Percentiles rank a stretch among this genome's conserved stretches.
phyloP scores from a whole-genome alignment of 2,329 filamentous ascomycete genomes.

The Penicillium vulpinum region DNA sequence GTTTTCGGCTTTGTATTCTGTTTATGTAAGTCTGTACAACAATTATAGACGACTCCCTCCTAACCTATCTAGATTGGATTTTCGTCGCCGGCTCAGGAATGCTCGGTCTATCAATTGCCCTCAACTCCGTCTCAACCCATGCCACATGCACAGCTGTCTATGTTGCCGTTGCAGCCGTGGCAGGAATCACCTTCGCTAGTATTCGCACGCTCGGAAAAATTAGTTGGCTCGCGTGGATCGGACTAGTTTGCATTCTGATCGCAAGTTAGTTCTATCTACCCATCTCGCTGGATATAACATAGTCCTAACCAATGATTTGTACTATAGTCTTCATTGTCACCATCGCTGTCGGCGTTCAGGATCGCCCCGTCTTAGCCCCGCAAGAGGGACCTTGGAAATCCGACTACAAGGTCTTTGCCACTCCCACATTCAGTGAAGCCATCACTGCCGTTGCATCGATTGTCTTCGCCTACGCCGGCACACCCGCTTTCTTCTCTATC shows the following conservation, averaged over 20 bases:
- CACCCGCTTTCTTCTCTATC: conserved; percentile 34
- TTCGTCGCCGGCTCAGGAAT: conserved; percentile 46
- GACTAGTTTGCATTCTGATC: conserved; percentile 15
- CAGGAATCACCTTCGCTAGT: conserved; percentile 27
- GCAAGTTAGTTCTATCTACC: conserved; percentile 16
- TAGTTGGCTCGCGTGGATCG: conserved; percentile 39
- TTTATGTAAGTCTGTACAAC: conserved; percentile 1
- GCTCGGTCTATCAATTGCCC: conserved; percentile 43
- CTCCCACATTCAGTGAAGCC: conserved; percentile 23
- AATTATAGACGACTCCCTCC: not conserved
- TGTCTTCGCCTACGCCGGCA: conserved; percentile 24
- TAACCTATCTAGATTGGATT: conserved; percentile 25
- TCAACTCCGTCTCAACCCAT: conserved; percentile 43
- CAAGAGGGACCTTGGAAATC: conserved; percentile 27
- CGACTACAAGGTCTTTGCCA: conserved; percentile 27
- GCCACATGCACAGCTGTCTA: conserved; percentile 30
- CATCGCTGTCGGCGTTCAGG: conserved; percentile 33
- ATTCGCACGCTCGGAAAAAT: conserved; percentile 37
- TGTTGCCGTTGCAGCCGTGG: conserved; percentile 23
- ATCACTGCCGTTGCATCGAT: conserved; percentile 26
- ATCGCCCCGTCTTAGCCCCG: conserved; percentile 37
- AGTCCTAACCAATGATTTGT: not conserved
- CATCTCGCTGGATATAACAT: not conserved
- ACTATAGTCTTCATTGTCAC: conserved; percentile 25
- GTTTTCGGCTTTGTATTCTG: conserved; percentile 35